Evolutionary conservation across 495 filamentous ascomycete genomes (phyloP), one percentile per base, ranked within the genome.

Genomic region (Pyrenopolyporus hunteri): DNA sequence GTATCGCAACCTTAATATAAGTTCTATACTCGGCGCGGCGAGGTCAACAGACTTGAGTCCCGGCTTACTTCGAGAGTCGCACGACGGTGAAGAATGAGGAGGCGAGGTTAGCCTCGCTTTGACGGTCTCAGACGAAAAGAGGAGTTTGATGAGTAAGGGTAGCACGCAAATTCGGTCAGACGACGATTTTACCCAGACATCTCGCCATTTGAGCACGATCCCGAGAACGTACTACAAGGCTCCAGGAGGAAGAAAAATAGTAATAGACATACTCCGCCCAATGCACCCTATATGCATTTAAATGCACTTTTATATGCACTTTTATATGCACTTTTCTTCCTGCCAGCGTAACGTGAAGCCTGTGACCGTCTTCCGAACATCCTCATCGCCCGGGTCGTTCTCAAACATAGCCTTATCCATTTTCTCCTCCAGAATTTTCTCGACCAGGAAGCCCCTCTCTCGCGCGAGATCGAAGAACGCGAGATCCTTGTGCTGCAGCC

Each of bases 381-480:
- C 83, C 70, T 89, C 84, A 74, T 93, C 88, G 44, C 93, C 93
- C 7, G 81, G 83, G 70, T 98, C 93, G 63, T 90, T 79, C 70
- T 92, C 88, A 79, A 98, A 97, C 79, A 98, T 84, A 47, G 92
- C 88, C 56, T 84, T 82, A 19, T 90, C 89, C 86, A 92, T 83
- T 60, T 88, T 79, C 75, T 87, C 84, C 77, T 97, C 90, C 43
- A 92, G 76, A 22, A 95, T 78, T 78, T 92, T 90, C 51, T 83
- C 84, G 9, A 95, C 91, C 3, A 59, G 69, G 55, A 96, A 89
- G 0, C 91, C 92, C 35, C 68, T 75, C 50, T 83, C 78, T 55
- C 83, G 76, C 2, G 86, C 88, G 39, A 90, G 64, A 19, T 91
- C 87, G 67, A 98, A 96, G 76, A 98, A 97, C 4, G 78, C 82